These are phyloP conservation scores for Phytophthora pisi DNA, from an alignment of 352 stramenopile species.

Conservation along the genomic window DNA sequence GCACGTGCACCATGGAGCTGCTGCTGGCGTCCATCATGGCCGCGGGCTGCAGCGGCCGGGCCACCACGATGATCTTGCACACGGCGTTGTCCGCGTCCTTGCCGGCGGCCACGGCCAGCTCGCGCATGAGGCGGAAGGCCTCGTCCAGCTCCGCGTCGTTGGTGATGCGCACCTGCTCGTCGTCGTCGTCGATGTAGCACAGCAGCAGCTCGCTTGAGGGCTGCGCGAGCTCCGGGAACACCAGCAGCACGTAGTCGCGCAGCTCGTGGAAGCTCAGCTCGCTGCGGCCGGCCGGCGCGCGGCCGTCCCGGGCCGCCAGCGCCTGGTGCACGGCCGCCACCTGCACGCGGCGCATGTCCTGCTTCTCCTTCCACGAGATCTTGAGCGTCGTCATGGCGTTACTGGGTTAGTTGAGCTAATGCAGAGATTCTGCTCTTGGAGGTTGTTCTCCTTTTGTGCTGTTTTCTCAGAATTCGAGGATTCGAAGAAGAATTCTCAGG, in stretches of 20 bases:
- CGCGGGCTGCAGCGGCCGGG: conserved; percentile 23
- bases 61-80: conserved; percentile 75
- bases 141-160: conserved; percentile 83
- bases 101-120: conserved; percentile 52
- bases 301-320: conserved; percentile 54
- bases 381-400: conserved; percentile 82
- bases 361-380: conserved; percentile 80
- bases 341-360: conserved; percentile 88
- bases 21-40: conserved; percentile 32
- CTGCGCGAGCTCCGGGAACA: conserved; percentile 63
- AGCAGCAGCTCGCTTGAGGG: conserved; percentile 53
- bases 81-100: conserved; percentile 53
- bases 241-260: conserved; percentile 66
- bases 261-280: conserved; percentile 65
- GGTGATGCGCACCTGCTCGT: conserved; percentile 84
- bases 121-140: conserved; percentile 78
- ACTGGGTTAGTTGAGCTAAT: no score
- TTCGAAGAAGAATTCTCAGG: neutral
- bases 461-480: conserved; percentile 22
- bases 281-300: conserved; percentile 32
- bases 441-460: no score
- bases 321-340: conserved; percentile 67
- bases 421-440: no score
- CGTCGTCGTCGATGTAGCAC: conserved; percentile 86
- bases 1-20: conserved; percentile 23